Base-by-base conservation (phyloP, 2,329 filamentous ascomycete genomes). In the Fusarium anguioides region DNA sequence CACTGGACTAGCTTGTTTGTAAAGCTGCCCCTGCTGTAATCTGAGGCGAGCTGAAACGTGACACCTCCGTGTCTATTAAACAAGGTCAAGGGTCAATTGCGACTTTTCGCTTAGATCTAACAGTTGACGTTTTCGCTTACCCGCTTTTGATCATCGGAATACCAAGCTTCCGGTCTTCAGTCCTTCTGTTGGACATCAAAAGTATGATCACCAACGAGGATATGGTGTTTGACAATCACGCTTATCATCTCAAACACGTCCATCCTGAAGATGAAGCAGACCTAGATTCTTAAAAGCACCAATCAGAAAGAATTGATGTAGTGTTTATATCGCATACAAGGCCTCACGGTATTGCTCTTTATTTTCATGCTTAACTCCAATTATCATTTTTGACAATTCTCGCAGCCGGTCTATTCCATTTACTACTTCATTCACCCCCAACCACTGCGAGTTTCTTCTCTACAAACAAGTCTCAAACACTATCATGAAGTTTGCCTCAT, bases 401-500 rank as follows among this genome's bases (percentile, higher is more conserved):
- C 20, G 44, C 42, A 50, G 37, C 42, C 18, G 31, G 42, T 20
- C 55, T 47, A 35, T 40, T 18, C 10, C n/a, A n/a, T n/a, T n/a
- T n/a, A n/a, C n/a, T 18, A 15, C 11, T 31, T 23, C 26, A 18
- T 29, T 12, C 21, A 17, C 44, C 26, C 46, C 18, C 15, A 7
- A 49, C 6, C 27, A 31, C 12, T 6, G 6, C 29, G 12, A 15
- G 18, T 5, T 5, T 17, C 15, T 10, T 12, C 14, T 11, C 17
- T 20, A n/a, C 24, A 17, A n/a, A 24, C 17, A 36, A 14, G 24
- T n/a, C 21, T 29, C n/a, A 36, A 47, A 9, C 55, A 35, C 47
- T 65, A 69, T 69, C 23, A 76, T 80, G 78, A 77, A 77, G 67
- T 79, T 80, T 74, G 75, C 76, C 15, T 49, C 72, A 14, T 47